phyloP scores from a whole-genome alignment of 2,329 filamentous ascomycete genomes.

The Fusarium napiforme region DNA sequence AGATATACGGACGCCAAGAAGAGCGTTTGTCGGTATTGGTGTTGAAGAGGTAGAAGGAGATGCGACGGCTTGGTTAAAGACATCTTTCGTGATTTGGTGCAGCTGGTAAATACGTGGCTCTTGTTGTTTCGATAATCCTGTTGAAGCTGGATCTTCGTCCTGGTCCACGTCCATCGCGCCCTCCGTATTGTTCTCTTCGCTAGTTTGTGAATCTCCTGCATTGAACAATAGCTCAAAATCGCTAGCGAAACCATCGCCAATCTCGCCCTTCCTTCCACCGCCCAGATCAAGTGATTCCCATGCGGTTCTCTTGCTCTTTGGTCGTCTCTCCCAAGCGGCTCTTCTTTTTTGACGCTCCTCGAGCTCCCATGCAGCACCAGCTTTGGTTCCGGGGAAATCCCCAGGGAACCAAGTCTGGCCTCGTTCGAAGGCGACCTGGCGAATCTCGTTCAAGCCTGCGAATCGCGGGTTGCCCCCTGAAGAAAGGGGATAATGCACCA shows the following conservation, averaged over 20 bases:
- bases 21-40: conserved; percentile 49
- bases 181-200: conserved; percentile 28
- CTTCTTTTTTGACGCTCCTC: conserved; percentile 76
- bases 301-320: conserved; percentile 82
- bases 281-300: conserved; percentile 82
- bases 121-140: neutral
- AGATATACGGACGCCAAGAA: conserved; percentile 73
- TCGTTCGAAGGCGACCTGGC: conserved; percentile 85
- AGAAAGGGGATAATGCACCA: conserved; percentile 84
- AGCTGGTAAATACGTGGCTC: conserved; percentile 29
- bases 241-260: conserved; percentile 84
- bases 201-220: conserved; percentile 11
- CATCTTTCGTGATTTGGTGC: conserved; percentile 41
- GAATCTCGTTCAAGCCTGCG: conserved; percentile 81
- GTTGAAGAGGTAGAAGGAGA: conserved; percentile 29
- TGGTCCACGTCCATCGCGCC: conserved; percentile 50
- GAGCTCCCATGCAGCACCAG: conserved; percentile 82
- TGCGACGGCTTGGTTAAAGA: conserved; percentile 47
- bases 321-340: conserved; percentile 79
- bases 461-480: conserved; percentile 84
- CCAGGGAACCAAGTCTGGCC: conserved; percentile 85
- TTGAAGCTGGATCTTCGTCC: conserved; percentile 9
- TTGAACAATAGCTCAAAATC: conserved; percentile 80
- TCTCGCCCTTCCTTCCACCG: conserved; percentile 78
- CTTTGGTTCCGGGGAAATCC: conserved; percentile 82